phyloP scores from a whole-genome alignment of 352 stramenopile genomes.

The Pythium insidiosum region DNA sequence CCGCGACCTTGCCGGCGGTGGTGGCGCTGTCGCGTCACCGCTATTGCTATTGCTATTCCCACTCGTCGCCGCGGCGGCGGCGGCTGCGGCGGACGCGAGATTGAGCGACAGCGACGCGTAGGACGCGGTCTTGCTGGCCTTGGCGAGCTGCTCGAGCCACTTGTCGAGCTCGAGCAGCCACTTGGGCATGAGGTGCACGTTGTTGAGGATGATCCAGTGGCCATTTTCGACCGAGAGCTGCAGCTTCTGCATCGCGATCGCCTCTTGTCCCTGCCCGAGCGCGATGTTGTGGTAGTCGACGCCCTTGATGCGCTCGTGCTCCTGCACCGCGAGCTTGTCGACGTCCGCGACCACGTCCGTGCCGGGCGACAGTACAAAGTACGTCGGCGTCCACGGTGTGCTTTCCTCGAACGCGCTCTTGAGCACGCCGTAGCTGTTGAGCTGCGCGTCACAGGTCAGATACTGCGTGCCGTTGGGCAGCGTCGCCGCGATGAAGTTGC shows the following conservation, averaged over 20 bases:
- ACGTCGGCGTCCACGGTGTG: slow-evolving; percentile 94
- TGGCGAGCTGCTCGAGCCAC: slow-evolving; percentile 81
- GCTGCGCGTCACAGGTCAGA: slow-evolving; percentile 79
- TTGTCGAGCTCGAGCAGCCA: slow-evolving; percentile 92
- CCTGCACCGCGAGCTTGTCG: slow-evolving; percentile 89
- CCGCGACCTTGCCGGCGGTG: no score
- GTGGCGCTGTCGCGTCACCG: no score
- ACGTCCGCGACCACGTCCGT: slow-evolving; percentile 95
- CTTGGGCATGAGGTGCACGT: slow-evolving; percentile 92
- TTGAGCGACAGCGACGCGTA: slow-evolving; percentile 25
- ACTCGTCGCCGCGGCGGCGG: background rate
- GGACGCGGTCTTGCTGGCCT: slow-evolving; percentile 44
- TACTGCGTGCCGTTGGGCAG: slow-evolving; percentile 79
- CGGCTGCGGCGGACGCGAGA: slow-evolving; percentile 2
- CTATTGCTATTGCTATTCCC: background rate
- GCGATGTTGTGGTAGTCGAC: slow-evolving; percentile 96
- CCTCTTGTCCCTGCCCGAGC: slow-evolving; percentile 92
- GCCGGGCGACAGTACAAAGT: slow-evolving; percentile 96
- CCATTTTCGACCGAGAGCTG: slow-evolving; percentile 85
- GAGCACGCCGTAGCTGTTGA: slow-evolving; percentile 94
- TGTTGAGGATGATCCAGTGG: slow-evolving; percentile 94
- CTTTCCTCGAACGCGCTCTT: slow-evolving; percentile 91
- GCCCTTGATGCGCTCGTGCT: slow-evolving; percentile 90
- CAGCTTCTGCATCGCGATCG: slow-evolving; percentile 86
- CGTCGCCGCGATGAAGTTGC: slow-evolving; percentile 86